Conservation (phyloP, 1,284 basidiomycete species). For the Ganoderma meredithae region DNA sequence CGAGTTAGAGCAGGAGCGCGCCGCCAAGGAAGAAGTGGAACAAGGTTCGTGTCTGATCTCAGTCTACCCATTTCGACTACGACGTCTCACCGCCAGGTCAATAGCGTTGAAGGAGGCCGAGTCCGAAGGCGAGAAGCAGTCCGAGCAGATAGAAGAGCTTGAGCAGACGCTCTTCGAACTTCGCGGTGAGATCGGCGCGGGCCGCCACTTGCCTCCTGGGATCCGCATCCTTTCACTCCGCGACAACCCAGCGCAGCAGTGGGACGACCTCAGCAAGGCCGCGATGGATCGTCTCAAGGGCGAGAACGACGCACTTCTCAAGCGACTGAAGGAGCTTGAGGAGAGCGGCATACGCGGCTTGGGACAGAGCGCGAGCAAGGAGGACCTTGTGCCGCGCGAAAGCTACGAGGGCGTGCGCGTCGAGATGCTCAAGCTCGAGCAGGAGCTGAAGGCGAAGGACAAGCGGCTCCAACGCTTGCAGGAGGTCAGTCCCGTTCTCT, state of each 20-base stretch:
- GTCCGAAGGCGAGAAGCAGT: conserved; percentile 47
- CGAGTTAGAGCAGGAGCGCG: conserved; percentile 51
- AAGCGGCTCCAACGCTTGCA: conserved; percentile 78
- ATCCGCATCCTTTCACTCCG: conserved; percentile 73
- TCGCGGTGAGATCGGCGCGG: conserved; percentile 75
- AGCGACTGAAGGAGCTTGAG: conserved; percentile 64
- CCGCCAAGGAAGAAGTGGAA: conserved; percentile 47
- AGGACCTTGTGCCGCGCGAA: conserved; percentile 66
- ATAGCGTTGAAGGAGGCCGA: conserved; percentile 57
- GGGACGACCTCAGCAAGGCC: conserved; percentile 71
- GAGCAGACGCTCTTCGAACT: conserved; percentile 81
- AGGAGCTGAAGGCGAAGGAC: conserved; percentile 76
- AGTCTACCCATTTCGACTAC: not conserved
- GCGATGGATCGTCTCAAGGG: conserved; percentile 73
- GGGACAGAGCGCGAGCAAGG: conserved; percentile 29
- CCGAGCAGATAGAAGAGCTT: conserved; percentile 64
- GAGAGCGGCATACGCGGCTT: conserved; percentile 38
- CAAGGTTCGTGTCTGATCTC: conserved; percentile 48
- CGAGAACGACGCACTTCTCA: conserved; percentile 79
- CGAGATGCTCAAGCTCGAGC: conserved; percentile 77
- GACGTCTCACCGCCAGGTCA: conserved; percentile 1
- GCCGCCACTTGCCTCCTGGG: conserved; percentile 78
- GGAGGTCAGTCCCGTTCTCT: conserved; percentile 52
- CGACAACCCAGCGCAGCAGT: conserved; percentile 79
- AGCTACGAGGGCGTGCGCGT: conserved; percentile 71